Base-by-base conservation (phyloP, 495 filamentous ascomycete genomes). In the Penicillium flavigenum region DNA sequence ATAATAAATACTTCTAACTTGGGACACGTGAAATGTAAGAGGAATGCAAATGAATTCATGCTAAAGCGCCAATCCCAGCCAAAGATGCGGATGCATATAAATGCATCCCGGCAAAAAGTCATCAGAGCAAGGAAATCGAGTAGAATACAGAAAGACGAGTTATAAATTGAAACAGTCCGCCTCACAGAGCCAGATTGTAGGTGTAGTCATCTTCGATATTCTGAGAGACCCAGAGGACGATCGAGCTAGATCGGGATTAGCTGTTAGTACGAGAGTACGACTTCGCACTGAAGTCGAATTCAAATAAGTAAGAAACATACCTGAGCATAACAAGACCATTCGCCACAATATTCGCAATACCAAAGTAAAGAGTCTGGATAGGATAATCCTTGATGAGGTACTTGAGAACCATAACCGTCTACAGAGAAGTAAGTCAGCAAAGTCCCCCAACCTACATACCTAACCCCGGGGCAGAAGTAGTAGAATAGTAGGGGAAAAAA, bases 161-260 rank as follows among this genome's bases (percentile, higher is more conserved):
- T 58, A 56, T 57, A 55, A 2, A 39, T 17, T 24, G 34, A 32
- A 53, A 19, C 17, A n/a, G 36, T 6, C 7, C n/a, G 9, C 8
- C 47, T 62, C 36, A 97, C 58, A 98, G 81, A 42, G 93, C 87
- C 56, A 98, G 78, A 68, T 91, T 97, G 73, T 98, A 98, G 49
- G 91, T 91, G 70, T 97, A 98, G 73, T 98, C 93, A 65, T 98
- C 95, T 76, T 99, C 95, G 76, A 98, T 96, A 66, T 97, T 99
- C 83, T 99, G 95, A 59, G 88, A 91, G 14, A 99, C 82, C 95
- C 95, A 99, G 8, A 99, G 81, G 4, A 96, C 87, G 43, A 92
- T 84, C 39, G 91, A 89, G 67, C 91, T 96, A 53, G 52, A 54
- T 26, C 39, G n/a, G n/a, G n/a, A 24, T 24, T 11, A n/a, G n/a